Base-by-base conservation (phyloP, 805 yeast genomes). In the Sungouiozyma intestinalis region DNA sequence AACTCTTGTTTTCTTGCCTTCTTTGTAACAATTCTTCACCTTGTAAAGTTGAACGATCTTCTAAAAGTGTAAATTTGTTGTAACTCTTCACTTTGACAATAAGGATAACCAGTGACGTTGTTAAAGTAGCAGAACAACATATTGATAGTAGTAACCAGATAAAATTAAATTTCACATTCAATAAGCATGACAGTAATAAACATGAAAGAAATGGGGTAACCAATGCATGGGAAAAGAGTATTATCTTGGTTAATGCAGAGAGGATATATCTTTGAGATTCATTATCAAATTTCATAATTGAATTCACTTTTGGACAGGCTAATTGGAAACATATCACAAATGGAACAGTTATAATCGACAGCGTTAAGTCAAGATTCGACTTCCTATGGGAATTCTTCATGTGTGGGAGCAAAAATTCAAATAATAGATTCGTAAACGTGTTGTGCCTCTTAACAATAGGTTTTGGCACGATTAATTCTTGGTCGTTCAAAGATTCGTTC, bases 291-390 rank as follows among this genome's bases (percentile, higher is more conserved):
- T 56, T 57, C 6, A 52, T 19, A 8, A 56, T 39, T n/a, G 56
- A 51, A 13, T 52, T 53, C 16, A 51, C 45, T 31, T 52, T 48
- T 1, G 73, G 73, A 32, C 68, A 55, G 11, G 68, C 60, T 11
- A 66, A 34, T 36, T 63, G 55, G 4, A 67, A 46, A 1, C 63
- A 8, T 2, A 66, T 43, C 2, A 65, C 57, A 18, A 63, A 53
- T 13, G 71, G 71, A 3, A 60, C 47, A 11, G 65, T 62, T 2
- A 60, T 16, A 1, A 65, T 29, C 2, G 64, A 61, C 16, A 65
- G 45, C 2, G 54, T 7, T 35, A 52, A 55, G 38, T 62, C 62
- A 3, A 51, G 24, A 1, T 45, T 17, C 1, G 62, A 41, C 45
- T 62, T 60, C 9, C 44, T 31, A 2, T 44, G 33, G 21, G 64